These are phyloP conservation scores for Meyerozyma guilliermondii DNA, from an alignment of 1,139 yeast genomes.

Conservation along the genomic window DNA sequence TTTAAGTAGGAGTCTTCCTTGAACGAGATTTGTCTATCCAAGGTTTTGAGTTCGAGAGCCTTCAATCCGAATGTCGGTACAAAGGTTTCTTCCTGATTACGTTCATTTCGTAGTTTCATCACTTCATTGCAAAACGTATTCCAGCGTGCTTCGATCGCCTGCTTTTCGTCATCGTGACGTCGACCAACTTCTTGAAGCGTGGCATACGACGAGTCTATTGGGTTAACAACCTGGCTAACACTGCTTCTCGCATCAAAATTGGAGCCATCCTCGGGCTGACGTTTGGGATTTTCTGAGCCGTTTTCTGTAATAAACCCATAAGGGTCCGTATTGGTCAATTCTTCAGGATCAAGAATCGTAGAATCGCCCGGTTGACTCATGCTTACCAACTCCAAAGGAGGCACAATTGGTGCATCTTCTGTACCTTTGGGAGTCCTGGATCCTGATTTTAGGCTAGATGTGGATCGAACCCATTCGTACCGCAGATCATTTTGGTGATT, in stretches of 20 bases:
- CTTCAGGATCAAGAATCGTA: not conserved
- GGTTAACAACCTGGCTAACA: not conserved
- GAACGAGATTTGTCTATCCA: not conserved
- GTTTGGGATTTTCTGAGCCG: not conserved
- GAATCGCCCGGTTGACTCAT: not conserved
- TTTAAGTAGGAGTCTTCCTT: constrained; percentile 7
- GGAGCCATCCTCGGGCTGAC: not conserved
- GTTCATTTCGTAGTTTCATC: not conserved
- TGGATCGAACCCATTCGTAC: not conserved
- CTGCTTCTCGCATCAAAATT: not conserved
- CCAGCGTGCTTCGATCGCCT: not conserved
- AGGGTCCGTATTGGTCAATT: not conserved
- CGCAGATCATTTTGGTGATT: not conserved
- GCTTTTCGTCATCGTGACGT: not conserved
- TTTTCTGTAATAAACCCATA: not conserved
- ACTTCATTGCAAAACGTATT: not conserved
- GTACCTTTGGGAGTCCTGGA: not conserved
- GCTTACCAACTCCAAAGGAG: not conserved
- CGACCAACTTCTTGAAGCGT: not conserved
- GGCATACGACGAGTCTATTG: not conserved
- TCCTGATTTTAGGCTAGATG: not conserved
- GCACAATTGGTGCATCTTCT: not conserved
- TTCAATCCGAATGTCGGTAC: not conserved
- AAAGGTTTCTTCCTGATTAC: not conserved
- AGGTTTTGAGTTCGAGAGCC: not conserved